These are phyloP conservation scores for Pythium scleroteichum DNA, from an alignment of 352 stramenopile species.

Conservation along the genomic window DNA sequence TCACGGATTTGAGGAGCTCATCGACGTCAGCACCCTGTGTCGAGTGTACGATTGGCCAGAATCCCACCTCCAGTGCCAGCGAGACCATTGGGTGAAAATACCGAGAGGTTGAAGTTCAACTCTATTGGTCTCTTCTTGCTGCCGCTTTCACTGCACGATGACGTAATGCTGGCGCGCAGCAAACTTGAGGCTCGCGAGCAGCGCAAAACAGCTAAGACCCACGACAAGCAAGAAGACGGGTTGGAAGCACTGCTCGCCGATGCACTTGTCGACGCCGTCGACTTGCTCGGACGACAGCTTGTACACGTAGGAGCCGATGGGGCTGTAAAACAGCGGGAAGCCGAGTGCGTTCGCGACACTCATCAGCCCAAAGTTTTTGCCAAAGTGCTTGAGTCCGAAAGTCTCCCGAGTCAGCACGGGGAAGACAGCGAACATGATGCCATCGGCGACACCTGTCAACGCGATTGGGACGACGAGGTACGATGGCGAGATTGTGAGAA, in stretches of 20 bases:
- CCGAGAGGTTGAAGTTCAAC: slow-evolving; percentile 20
- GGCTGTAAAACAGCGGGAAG: slow-evolving; percentile 75
- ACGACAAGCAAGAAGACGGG: slow-evolving; percentile 66
- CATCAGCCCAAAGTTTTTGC: slow-evolving; percentile 80
- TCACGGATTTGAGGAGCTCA: neutral
- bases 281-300: slow-evolving; percentile 33
- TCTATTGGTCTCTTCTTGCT: neutral
- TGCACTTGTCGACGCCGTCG: slow-evolving; percentile 53
- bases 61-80: neutral
- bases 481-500: slow-evolving; percentile 47
- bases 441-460: slow-evolving; percentile 59
- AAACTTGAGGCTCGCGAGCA: slow-evolving; percentile 59
- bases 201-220: slow-evolving; percentile 45
- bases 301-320: slow-evolving; percentile 66
- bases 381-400: slow-evolving; percentile 68
- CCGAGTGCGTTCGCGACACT: slow-evolving; percentile 71
- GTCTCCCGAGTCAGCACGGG: slow-evolving; percentile 70
- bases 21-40: neutral
- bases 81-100: slow-evolving; percentile 16
- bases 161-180: slow-evolving; percentile 36
- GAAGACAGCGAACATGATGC: slow-evolving; percentile 75
- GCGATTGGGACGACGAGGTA: slow-evolving; percentile 58
- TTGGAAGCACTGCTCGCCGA: slow-evolving; percentile 57
- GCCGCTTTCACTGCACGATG: slow-evolving; percentile 5
- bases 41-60: slow-evolving; percentile 9